A percentile compares a stretch with the other conserved stretches of the same genome.
Evolutionary conservation across 1,139 yeast species (phyloP).

Genomic region (Schwanniomyces etchellsii): DNA sequence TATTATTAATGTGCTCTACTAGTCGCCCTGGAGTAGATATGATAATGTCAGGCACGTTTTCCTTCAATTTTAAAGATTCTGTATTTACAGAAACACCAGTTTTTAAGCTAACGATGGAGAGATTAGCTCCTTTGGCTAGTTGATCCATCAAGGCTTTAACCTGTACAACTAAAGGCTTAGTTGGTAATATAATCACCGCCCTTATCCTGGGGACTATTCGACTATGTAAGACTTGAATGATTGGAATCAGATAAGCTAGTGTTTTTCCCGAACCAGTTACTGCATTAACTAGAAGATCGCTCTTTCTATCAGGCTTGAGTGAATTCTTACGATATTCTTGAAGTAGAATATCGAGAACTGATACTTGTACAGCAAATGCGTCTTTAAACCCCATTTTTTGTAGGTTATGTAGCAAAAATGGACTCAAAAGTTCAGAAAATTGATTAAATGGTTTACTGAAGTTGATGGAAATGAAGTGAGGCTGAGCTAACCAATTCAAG

Average conservation of each 20-base stretch:
- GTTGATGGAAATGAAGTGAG: slow-evolving; percentile 48
- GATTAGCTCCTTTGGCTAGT: slow-evolving; percentile 61
- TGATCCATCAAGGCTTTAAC: slow-evolving; percentile 61
- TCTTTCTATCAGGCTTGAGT: slow-evolving; percentile 55
- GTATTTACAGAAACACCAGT: slow-evolving; percentile 57
- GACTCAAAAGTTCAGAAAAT: slow-evolving; percentile 26
- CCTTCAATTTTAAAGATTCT: slow-evolving; percentile 49
- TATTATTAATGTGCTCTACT: slow-evolving; percentile 69
- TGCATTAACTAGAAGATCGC: slow-evolving; percentile 85
- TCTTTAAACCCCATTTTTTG: slow-evolving; percentile 34
- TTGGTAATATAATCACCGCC: slow-evolving; percentile 81
- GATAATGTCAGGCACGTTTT: slow-evolving; percentile 65
- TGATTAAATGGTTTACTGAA: slow-evolving; percentile 35
- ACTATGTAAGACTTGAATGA: slow-evolving; percentile 58
- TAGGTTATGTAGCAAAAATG: slow-evolving; percentile 43
- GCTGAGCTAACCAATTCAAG: slow-evolving; percentile 65
- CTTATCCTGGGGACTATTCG: slow-evolving; percentile 71
- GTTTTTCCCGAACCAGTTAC: slow-evolving; percentile 98
- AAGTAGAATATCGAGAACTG: slow-evolving; percentile 55
- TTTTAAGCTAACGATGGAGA: slow-evolving; percentile 56
- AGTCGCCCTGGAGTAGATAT: slow-evolving; percentile 91
- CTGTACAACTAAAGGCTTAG: slow-evolving; percentile 81
- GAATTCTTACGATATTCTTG: slow-evolving; percentile 40
- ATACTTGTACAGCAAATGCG: slow-evolving; percentile 78
- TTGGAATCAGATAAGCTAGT: slow-evolving; percentile 80